Conservation (phyloP, 768 basidiomycete species). For the Mrakia hoshinonis region DNA sequence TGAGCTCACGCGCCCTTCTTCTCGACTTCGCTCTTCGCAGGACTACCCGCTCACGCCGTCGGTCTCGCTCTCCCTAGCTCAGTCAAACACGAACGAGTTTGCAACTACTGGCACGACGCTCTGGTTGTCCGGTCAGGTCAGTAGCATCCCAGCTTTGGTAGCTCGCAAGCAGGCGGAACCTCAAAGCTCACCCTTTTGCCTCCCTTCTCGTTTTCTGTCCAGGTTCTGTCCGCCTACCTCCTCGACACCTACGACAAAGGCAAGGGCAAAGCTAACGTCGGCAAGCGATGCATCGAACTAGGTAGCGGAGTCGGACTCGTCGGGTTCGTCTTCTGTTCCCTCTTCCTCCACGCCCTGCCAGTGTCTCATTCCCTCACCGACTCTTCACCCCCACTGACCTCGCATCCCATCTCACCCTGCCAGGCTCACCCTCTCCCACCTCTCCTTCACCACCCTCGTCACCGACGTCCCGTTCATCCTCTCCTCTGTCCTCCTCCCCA, state of each 20-base stretch:
- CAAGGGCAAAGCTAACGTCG: slow-evolving; percentile 31
- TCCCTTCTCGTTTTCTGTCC: background rate
- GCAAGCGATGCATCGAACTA: slow-evolving; percentile 52
- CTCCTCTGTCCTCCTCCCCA: slow-evolving; percentile 53
- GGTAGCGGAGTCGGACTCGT: slow-evolving; percentile 76
- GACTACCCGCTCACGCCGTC: slow-evolving; percentile 10
- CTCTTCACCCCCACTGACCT: too few species aligned
- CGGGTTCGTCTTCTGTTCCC: slow-evolving; percentile 48
- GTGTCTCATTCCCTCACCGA: background rate
- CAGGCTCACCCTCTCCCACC: slow-evolving; percentile 52
- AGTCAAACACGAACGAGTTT: slow-evolving; percentile 52
- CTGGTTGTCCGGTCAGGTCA: slow-evolving; percentile 73
- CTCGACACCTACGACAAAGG: background rate
- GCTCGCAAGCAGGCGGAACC: background rate
- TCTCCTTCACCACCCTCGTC: slow-evolving; percentile 68
- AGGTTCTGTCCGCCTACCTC: background rate
- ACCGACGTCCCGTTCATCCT: slow-evolving; percentile 67
- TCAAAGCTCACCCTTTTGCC: slow-evolving; percentile 36
- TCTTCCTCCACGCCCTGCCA: background rate
- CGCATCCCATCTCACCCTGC: slow-evolving; percentile 38
- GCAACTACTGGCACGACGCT: slow-evolving; percentile 68
- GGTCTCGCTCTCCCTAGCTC: background rate
- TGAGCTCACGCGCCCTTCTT: background rate
- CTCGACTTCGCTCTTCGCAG: background rate
- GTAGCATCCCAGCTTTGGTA: slow-evolving; percentile 51